phyloP scores from a whole-genome alignment of 2,329 filamentous ascomycete species.

The Exophiala phaeomuriformis region DNA sequence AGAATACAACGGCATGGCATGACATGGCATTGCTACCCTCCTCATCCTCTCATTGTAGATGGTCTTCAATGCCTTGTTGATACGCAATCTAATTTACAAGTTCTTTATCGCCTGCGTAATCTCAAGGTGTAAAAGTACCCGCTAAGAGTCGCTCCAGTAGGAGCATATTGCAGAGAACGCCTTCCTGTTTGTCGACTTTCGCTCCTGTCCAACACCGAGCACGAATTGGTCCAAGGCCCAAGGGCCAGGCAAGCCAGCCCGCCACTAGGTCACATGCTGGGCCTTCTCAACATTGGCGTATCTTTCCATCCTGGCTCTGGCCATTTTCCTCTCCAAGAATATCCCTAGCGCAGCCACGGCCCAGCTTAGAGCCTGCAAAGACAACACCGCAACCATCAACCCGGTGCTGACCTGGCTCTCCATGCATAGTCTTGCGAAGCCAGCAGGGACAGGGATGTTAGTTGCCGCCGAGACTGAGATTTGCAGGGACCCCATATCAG shows the following conservation, averaged over 20 bases:
- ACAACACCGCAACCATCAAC: constrained; percentile 32
- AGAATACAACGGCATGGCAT: too few species aligned
- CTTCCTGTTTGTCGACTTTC: too few species aligned
- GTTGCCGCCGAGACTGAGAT: constrained; percentile 15
- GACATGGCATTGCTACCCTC: too few species aligned
- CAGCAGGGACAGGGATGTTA: constrained; percentile 29
- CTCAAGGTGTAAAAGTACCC: too few species aligned
- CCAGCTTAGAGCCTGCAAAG: constrained; percentile 30
- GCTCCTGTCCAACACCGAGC: too few species aligned
- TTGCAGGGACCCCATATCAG: constrained; percentile 17
- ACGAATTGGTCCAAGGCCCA: too few species aligned
- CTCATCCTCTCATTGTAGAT: too few species aligned
- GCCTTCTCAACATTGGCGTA: constrained; percentile 10
- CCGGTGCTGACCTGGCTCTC: constrained; percentile 34
- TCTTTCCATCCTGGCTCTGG: constrained; percentile 31
- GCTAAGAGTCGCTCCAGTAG: too few species aligned
- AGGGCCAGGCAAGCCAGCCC: not conserved
- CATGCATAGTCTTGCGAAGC: constrained; percentile 36
- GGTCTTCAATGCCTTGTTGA: too few species aligned
- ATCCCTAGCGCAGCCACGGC: constrained; percentile 23
- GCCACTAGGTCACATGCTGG: not conserved
- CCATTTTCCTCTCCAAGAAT: constrained; percentile 31
- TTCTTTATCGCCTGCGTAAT: too few species aligned
- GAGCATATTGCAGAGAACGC: too few species aligned
- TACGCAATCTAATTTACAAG: too few species aligned